Conservation (phyloP, 2,329 filamentous ascomycete genomes). For the Talaromyces sp. region DNA sequence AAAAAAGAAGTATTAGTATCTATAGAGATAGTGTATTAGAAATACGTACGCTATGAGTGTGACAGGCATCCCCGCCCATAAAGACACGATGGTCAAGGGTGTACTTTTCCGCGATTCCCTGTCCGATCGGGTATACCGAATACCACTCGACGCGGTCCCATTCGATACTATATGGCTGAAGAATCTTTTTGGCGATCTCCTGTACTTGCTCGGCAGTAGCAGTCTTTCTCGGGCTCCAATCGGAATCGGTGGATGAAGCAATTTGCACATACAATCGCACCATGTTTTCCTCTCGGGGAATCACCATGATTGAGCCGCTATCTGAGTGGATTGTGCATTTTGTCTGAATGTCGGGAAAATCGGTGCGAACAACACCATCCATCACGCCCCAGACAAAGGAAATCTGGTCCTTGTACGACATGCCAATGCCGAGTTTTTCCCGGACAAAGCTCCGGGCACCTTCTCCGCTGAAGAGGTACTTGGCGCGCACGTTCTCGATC, state of each 20-base stretch:
- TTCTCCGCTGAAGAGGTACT: slow-evolving; percentile 61
- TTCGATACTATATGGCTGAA: slow-evolving; percentile 56
- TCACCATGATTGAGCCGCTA: slow-evolving; percentile 61
- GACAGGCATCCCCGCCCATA: slow-evolving; percentile 62
- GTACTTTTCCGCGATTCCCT: slow-evolving; percentile 62
- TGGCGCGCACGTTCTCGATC: slow-evolving; percentile 60
- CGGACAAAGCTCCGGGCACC: slow-evolving; percentile 58
- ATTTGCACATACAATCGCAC: slow-evolving; percentile 53
- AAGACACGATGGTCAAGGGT: slow-evolving; percentile 62
- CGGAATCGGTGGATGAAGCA: slow-evolving; percentile 57
- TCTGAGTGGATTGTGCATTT: slow-evolving; percentile 66
- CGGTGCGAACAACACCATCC: slow-evolving; percentile 60
- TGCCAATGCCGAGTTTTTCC: slow-evolving; percentile 62
- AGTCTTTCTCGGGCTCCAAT: slow-evolving; percentile 59
- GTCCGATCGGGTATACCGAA: slow-evolving; percentile 62
- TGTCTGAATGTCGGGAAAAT: slow-evolving; percentile 63
- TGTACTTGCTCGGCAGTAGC: slow-evolving; percentile 58
- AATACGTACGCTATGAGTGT: slow-evolving; percentile 51
- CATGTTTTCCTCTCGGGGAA: slow-evolving; percentile 49
- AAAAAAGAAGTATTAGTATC: slow-evolving; percentile 14
- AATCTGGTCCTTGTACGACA: slow-evolving; percentile 60
- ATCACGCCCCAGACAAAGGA: slow-evolving; percentile 63
- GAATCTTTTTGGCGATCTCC: slow-evolving; percentile 52
- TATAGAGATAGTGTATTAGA: background rate
- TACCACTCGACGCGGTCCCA: slow-evolving; percentile 65